Conservation (phyloP, 2,329 filamentous ascomycete genomes). For the Colletotrichum sp. region DNA sequence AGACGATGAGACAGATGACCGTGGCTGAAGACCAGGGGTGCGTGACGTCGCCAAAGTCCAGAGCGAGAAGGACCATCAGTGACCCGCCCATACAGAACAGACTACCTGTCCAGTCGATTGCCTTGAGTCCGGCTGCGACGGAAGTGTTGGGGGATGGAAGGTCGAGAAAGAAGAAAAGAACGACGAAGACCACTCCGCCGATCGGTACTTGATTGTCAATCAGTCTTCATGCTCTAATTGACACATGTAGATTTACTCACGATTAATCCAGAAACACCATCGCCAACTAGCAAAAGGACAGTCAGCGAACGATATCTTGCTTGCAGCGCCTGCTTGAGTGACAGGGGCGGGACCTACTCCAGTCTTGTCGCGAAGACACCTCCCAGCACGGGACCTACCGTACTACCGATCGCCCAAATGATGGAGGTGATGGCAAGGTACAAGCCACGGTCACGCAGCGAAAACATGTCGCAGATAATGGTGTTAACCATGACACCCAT, state of each 20-base stretch:
- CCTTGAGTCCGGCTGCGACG: constrained; percentile 64
- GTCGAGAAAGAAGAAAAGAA: constrained; percentile 53
- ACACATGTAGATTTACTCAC: not conserved
- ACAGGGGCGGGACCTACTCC: constrained; percentile 34
- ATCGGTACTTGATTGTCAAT: constrained; percentile 22
- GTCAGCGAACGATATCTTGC: constrained; percentile 42
- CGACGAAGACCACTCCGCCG: constrained; percentile 31
- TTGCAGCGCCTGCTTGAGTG: not conserved
- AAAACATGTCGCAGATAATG: constrained; percentile 39
- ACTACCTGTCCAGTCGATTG: constrained; percentile 54
- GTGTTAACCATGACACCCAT: constrained; percentile 48
- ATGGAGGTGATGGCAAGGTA: constrained; percentile 38
- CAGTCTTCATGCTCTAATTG: not conserved
- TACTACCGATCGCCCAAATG: constrained; percentile 43
- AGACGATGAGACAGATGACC: constrained; percentile 35
- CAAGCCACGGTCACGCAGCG: constrained; percentile 34
- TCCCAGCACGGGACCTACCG: constrained; percentile 48
- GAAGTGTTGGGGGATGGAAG: constrained; percentile 72
- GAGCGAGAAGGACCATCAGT: constrained; percentile 35
- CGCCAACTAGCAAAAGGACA: constrained; percentile 37
- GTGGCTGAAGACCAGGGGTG: constrained; percentile 73
- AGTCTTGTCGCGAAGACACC: constrained; percentile 45
- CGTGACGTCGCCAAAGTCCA: constrained; percentile 57
- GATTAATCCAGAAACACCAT: constrained; percentile 50
- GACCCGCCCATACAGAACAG: constrained; percentile 39